Evolutionary conservation across 2,329 filamentous ascomycete species (phyloP), one percentile per base, ranked within the genome.

Genomic region (Sclerotinia borealis): DNA sequence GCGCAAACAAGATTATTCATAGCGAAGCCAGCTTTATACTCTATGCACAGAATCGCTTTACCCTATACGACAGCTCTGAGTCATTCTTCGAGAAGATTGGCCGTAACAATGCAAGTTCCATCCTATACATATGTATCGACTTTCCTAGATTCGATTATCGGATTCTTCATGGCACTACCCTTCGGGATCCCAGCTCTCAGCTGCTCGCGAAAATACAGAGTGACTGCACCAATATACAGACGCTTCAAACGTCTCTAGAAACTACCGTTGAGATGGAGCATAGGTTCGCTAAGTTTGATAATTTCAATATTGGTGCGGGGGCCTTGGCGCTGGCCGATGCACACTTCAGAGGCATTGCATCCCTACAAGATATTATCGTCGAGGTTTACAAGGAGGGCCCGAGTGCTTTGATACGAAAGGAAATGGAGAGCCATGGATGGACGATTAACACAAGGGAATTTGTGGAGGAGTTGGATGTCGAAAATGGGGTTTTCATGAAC

Each of bases 401-500:
- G 48, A 65, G 58, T 63, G 59, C 62, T 64, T 60, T 54, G 63
- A 66, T 70, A 36, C 49, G 58, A 67, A 65, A 48, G 41, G 51
- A 65, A 67, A 69, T 72, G 63, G 34, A 66, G 66, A 67, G 62
- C 61, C 61, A 66, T 34, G 67, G 66, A 65, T 72, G 67, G 71
- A 69, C 19, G 65, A 55, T 71, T 22, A 67, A 36, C 63, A 37
- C 50, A 55, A 66, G 29, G 36, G 64, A 67, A 64, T 50, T 60
- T 59, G 47, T 52, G 11, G 61, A 66, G 65, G 64, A 63, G 43
- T 41, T 7, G 55, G 65, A 61, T 39, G 59, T 56, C 19, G 63
- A 67, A n/a, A 39, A 54, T 29, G 54, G 63, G 64, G 63, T 63
- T 15, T 47, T 25, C 10, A 1, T 22, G 58, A 63, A 29, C 58